phyloP scores from a whole-genome alignment of 2,329 filamentous ascomycete species.

The Sporothrix inflata region DNA sequence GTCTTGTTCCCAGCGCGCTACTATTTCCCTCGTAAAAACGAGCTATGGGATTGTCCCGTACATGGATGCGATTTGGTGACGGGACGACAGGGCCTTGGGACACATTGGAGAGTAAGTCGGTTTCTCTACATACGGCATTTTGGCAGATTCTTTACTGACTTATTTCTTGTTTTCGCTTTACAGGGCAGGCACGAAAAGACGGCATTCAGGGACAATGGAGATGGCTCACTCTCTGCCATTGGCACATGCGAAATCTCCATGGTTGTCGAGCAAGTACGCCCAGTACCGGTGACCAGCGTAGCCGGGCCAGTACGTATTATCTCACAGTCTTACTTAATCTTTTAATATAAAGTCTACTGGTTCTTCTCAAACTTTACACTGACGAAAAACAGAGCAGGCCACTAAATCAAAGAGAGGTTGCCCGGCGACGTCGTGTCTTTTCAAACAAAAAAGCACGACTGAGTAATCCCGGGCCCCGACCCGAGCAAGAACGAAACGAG shows the following conservation, averaged over 20 bases:
- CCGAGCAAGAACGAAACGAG: background rate
- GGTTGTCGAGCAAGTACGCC: background rate
- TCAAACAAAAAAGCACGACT: background rate
- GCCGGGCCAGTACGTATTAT: background rate
- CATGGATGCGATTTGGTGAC: background rate
- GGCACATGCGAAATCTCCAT: background rate
- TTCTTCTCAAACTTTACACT: background rate
- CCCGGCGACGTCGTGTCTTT: background rate
- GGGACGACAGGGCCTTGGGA: background rate
- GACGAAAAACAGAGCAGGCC: background rate
- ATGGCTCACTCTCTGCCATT: background rate
- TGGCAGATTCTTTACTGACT: background rate
- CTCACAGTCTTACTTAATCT: no score
- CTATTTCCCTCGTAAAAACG: background rate
- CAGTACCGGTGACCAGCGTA: background rate
- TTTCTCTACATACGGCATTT: background rate
- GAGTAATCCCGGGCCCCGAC: no score
- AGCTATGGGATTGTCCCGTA: background rate
- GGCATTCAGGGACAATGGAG: background rate
- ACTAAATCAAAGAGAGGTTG: no score
- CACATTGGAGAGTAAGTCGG: background rate
- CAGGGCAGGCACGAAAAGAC: background rate
- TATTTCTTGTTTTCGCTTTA: background rate
- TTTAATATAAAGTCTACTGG: no score
- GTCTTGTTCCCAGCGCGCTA: background rate